phyloP scores from a whole-genome alignment of 495 filamentous ascomycete genomes.

The Usnea hakonensis region DNA sequence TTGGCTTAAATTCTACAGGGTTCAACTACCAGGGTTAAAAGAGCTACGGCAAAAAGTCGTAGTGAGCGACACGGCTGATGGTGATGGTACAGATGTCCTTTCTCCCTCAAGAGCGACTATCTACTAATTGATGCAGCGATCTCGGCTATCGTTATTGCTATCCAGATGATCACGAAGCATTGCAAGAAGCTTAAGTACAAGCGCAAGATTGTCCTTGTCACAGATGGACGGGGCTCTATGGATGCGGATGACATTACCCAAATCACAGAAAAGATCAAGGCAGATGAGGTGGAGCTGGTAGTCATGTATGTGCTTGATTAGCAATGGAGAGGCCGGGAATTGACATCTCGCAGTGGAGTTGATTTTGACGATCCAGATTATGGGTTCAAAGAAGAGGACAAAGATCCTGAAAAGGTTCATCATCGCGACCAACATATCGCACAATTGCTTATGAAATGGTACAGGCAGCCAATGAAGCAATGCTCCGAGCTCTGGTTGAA shows the following conservation, averaged over 20 bases:
- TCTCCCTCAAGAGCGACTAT: neutral
- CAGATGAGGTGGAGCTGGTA: constrained; percentile 66
- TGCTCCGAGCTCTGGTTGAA: constrained; percentile 56
- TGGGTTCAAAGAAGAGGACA: constrained; percentile 90
- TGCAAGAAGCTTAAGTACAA: constrained; percentile 88
- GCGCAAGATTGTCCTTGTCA: constrained; percentile 74
- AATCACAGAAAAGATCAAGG: constrained; percentile 63
- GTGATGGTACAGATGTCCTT: constrained; percentile 51
- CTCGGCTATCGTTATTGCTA: constrained; percentile 75
- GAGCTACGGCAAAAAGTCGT: constrained; percentile 53
- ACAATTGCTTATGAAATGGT: constrained; percentile 8
- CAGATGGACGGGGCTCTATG: constrained; percentile 65
- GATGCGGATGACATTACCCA: constrained; percentile 57
- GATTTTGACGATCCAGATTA: constrained; percentile 93
- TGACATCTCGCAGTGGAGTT: constrained; percentile 59
- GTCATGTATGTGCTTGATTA: constrained; percentile 55
- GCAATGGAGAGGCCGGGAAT: neutral
- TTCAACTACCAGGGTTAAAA: constrained; percentile 63
- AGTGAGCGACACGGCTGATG: constrained; percentile 59
- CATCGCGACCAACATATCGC: neutral
- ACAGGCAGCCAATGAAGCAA: constrained; percentile 58
- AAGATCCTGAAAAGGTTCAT: constrained; percentile 56
- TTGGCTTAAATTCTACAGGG: constrained; percentile 31
- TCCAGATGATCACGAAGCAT: constrained; percentile 72
- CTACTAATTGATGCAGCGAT: constrained; percentile 44